Conservation (phyloP, 805 yeast genomes). For the Kluyveromyces dobzhanskii region DNA sequence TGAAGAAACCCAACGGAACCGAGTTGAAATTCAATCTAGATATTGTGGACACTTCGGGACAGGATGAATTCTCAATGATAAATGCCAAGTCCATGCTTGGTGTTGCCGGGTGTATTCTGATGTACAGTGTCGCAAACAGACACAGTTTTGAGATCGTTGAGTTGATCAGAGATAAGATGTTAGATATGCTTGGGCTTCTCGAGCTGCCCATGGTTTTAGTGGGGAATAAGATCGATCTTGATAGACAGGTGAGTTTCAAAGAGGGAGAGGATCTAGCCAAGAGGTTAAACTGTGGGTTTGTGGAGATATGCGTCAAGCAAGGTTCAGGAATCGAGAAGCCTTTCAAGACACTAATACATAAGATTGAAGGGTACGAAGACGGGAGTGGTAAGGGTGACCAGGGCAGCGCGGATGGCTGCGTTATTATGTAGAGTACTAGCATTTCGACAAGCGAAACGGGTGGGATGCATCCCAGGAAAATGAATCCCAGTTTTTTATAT, state of each 20-base stretch:
- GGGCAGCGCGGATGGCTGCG: slow-evolving; percentile 3
- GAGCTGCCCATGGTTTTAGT: slow-evolving; percentile 71
- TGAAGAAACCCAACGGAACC: slow-evolving; percentile 66
- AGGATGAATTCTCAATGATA: slow-evolving; percentile 78
- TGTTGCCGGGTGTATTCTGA: slow-evolving; percentile 73
- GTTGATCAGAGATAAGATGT: slow-evolving; percentile 73
- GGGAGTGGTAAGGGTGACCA: background rate
- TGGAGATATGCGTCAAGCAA: slow-evolving; percentile 23
- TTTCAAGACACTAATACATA: slow-evolving; percentile 13
- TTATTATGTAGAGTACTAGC: slow-evolving; percentile 3
- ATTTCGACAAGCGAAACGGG: too few relatives aligned
- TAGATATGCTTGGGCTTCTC: slow-evolving; percentile 58
- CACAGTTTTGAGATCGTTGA: slow-evolving; percentile 70
- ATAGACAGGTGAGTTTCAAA: slow-evolving; percentile 9
- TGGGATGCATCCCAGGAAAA: too few relatives aligned
- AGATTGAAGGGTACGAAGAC: slow-evolving; percentile 13
- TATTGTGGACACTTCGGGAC: slow-evolving; percentile 88
- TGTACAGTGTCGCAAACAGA: slow-evolving; percentile 73
- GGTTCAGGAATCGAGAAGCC: slow-evolving; percentile 20
- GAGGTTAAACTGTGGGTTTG: slow-evolving; percentile 15
- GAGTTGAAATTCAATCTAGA: slow-evolving; percentile 37
- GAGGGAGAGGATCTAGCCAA: slow-evolving; percentile 17
- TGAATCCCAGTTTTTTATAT: too few relatives aligned
- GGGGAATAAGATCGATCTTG: slow-evolving; percentile 22
- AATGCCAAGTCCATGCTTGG: slow-evolving; percentile 73